Base-by-base conservation (phyloP, 306 rosid genomes). In the Vigna hirtella region DNA sequence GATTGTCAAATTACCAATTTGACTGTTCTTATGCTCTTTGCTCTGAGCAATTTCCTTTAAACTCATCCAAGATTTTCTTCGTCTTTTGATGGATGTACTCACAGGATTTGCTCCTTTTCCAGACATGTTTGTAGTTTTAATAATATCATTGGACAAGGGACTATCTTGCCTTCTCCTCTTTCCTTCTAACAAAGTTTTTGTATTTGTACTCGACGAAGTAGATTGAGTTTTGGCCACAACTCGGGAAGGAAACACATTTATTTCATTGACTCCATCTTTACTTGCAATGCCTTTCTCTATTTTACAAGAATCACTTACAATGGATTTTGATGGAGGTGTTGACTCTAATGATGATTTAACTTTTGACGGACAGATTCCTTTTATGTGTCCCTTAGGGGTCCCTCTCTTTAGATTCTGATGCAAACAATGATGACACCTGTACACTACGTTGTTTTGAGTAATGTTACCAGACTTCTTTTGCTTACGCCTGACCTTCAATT, bases 21-120 rank as follows among this genome's bases (percentile, higher is more conserved):
- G 51, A 14, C 42, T 84, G 32, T 81, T 34, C 38, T 34, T 78
- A 22, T 34, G 77, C 70, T 84, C 82, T 1, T 81, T 83, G 20
- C 72, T 78, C 42, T 74, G 77, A 66, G 86, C 94, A 49, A 86
- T 82, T 70, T 90, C 94, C 85, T 90, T 94, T 82, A 94, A 91
- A 83, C 94, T 86, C n/a, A 90, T 86, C 96, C 98, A 91, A 51
- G 87, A 80, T 76, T 87, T 91, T 85, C 76, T 84, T 52, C 91
- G 81, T 55, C 92, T 74, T 86, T 87, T 90, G 58, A 81, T 87
- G 2, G 84, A 45, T 14, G 78, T 55, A 84, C 85, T 66, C n/a
- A 1, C 71, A 16, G 81, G 36, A 67, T 84, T 85, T 8, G 79
- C 90, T n/a, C 79, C 83, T 24, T 67, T 71, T 18, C 48, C 70